Conservation (phyloP, 2,329 filamentous ascomycete species). For the Didymella keratinophila region DNA sequence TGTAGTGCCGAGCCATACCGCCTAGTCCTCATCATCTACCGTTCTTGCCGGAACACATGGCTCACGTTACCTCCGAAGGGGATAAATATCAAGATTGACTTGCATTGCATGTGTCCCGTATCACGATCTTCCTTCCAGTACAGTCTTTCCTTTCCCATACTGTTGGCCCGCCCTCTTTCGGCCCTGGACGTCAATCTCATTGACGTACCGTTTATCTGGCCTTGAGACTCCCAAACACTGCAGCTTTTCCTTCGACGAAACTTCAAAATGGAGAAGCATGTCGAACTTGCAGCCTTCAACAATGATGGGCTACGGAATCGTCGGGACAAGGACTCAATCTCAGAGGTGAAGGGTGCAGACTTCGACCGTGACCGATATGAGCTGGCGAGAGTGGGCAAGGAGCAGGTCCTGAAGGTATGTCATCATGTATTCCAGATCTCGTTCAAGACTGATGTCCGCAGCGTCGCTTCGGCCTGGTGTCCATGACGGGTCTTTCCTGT, state of each 20-base stretch:
- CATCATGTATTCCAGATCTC: not conserved
- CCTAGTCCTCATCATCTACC: conserved; percentile 30
- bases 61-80: conserved; percentile 37
- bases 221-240: not conserved
- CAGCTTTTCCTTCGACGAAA: not conserved
- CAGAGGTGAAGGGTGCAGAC: conserved; percentile 35
- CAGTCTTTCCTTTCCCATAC: conserved; percentile 31
- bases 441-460: conserved; percentile 24
- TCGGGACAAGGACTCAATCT: conserved; percentile 33
- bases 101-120: conserved; percentile 48
- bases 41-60: conserved; percentile 44
- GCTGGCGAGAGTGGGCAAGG: conserved; percentile 46
- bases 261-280: conserved; percentile 41
- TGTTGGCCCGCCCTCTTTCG: conserved; percentile 22
- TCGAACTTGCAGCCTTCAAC: conserved; percentile 41
- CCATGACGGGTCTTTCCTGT: conserved; percentile 49
- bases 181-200: conserved; percentile 16
- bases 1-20: conserved; percentile 33
- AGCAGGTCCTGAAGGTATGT: conserved; percentile 48
- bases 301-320: conserved; percentile 35
- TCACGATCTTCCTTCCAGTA: conserved; percentile 31
- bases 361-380: conserved; percentile 48
- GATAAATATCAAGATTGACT: conserved; percentile 46
- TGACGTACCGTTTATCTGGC: conserved; percentile 5
- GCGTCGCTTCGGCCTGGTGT: conserved; percentile 49